phyloP scores from a whole-genome alignment of 148 eudicot genomes.

The Silene uniflora region DNA sequence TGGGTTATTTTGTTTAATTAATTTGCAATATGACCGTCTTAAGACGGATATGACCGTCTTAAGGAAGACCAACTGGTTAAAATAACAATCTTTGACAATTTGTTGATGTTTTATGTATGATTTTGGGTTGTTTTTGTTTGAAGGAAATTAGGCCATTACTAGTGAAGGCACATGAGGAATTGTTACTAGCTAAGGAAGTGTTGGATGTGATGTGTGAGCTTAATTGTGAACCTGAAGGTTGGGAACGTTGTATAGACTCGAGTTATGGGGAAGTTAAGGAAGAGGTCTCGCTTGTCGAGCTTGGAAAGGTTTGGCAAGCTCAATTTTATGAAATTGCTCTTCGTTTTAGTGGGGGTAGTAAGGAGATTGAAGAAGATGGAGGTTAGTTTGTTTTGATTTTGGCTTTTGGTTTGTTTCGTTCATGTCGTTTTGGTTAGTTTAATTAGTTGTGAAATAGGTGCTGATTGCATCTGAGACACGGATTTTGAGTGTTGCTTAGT shows the following conservation, averaged over 20 bases:
- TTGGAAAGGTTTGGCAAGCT: constrained; percentile 74
- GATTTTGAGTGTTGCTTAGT: too few species aligned
- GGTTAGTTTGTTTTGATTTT: constrained; percentile 27
- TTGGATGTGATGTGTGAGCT: constrained; percentile 44
- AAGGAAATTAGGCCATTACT: constrained; percentile 64
- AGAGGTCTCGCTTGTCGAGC: constrained; percentile 52
- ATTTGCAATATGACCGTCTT: too few species aligned
- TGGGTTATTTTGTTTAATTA: neutral
- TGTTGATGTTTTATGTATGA: neutral
- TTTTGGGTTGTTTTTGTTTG: constrained; percentile 24
- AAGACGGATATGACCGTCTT: too few species aligned
- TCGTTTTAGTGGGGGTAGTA: constrained; percentile 19
- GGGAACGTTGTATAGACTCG: constrained; percentile 25
- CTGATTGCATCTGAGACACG: neutral
- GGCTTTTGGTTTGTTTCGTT: neutral
- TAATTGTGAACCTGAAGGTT: constrained; percentile 39
- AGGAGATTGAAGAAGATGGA: constrained; percentile 23
- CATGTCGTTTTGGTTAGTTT: neutral
- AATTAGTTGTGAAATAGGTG: neutral
- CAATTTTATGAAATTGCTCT: constrained; percentile 63
- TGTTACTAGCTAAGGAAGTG: constrained; percentile 46
- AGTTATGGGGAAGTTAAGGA: constrained; percentile 18
- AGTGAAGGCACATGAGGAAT: constrained; percentile 63
- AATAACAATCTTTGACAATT: neutral
- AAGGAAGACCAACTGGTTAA: too few species aligned